Evolutionary conservation across 2,329 filamentous ascomycete species (phyloP).

Genomic region (Alternaria sp.): DNA sequence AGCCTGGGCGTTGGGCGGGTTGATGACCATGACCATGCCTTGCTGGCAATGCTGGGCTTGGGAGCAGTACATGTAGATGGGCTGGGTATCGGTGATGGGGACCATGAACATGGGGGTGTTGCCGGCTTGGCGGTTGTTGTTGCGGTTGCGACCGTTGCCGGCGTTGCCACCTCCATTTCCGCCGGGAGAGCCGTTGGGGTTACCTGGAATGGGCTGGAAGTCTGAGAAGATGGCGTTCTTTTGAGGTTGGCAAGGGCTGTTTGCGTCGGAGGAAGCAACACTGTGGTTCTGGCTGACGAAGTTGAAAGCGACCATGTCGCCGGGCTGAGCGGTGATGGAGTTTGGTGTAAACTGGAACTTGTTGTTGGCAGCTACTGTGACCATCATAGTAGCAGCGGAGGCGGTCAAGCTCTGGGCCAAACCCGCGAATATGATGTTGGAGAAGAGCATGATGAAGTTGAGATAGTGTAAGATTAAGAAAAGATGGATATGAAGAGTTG

Average conservation of each 20-base stretch:
- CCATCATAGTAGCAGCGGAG: conserved; percentile 42
- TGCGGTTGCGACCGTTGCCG: conserved; percentile 29
- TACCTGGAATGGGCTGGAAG: conserved; percentile 37
- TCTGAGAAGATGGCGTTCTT: conserved; percentile 41
- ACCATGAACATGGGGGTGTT: conserved; percentile 42
- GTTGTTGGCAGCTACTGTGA: conserved; percentile 45
- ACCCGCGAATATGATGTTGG: conserved; percentile 29
- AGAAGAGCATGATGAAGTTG: conserved; percentile 35
- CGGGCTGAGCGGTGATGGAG: conserved; percentile 37
- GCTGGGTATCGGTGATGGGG: conserved; percentile 58
- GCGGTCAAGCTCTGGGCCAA: conserved; percentile 38
- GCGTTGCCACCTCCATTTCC: conserved; percentile 27
- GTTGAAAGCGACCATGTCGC: conserved; percentile 42
- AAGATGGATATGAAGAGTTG: conserved; percentile 6
- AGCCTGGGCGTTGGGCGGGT: conserved; percentile 53
- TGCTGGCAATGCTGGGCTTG: conserved; percentile 72
- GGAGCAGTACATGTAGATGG: conserved; percentile 80
- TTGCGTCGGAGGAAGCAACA: conserved; percentile 38
- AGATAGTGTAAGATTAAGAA: conserved; percentile 1
- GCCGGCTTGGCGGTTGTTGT: conserved; percentile 34
- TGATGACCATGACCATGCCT: conserved; percentile 79
- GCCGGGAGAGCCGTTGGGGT: conserved; percentile 17
- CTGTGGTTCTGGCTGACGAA: conserved; percentile 42
- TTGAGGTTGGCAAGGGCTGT: conserved; percentile 38
- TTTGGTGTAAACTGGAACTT: conserved; percentile 44